Percentiles rank a stretch among this genome's conserved stretches.
Conservation (phyloP, 371 early-diverging fungal genomes). For the Umbelopsis sp. region DNA sequence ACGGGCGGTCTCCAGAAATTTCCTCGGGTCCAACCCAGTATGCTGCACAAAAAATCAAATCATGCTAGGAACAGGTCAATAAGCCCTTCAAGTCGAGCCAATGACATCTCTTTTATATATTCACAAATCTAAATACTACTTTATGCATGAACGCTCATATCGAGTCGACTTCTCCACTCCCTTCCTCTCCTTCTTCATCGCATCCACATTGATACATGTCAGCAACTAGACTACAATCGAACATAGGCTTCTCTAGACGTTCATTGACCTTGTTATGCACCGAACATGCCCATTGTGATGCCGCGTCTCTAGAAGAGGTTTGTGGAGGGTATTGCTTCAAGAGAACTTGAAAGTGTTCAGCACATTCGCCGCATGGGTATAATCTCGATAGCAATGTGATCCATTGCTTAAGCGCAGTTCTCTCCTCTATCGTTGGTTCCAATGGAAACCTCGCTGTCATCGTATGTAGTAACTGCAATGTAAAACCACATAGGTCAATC, state of each 20-base stretch:
- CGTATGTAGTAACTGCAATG: slow-evolving; percentile 90
- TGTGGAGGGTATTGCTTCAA: slow-evolving; percentile 88
- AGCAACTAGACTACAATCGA: slow-evolving; percentile 87
- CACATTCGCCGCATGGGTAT: slow-evolving; percentile 99
- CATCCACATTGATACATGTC: slow-evolving; percentile 94
- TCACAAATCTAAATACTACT: too few species aligned
- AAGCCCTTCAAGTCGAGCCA: too few species aligned
- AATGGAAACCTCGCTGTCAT: slow-evolving; percentile 95
- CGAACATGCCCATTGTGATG: slow-evolving; percentile 92
- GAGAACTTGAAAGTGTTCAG: slow-evolving; percentile 83
- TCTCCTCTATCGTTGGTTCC: slow-evolving; percentile 81
- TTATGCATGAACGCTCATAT: too few species aligned
- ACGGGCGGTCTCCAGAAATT: too few species aligned
- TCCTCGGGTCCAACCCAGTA: too few species aligned
- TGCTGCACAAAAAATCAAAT: too few species aligned
- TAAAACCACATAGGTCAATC: slow-evolving; percentile 2
- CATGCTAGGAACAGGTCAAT: too few species aligned
- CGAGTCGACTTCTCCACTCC: background rate
- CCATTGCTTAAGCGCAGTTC: slow-evolving; percentile 79
- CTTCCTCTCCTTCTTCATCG: slow-evolving; percentile 45
- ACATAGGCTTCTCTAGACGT: slow-evolving; percentile 83
- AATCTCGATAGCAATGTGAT: slow-evolving; percentile 85
- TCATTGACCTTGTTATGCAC: slow-evolving; percentile 98
- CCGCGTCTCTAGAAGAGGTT: slow-evolving; percentile 70
- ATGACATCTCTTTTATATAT: too few species aligned